Conservation (phyloP, 306 rosid species). For the Glycine latifolia region DNA sequence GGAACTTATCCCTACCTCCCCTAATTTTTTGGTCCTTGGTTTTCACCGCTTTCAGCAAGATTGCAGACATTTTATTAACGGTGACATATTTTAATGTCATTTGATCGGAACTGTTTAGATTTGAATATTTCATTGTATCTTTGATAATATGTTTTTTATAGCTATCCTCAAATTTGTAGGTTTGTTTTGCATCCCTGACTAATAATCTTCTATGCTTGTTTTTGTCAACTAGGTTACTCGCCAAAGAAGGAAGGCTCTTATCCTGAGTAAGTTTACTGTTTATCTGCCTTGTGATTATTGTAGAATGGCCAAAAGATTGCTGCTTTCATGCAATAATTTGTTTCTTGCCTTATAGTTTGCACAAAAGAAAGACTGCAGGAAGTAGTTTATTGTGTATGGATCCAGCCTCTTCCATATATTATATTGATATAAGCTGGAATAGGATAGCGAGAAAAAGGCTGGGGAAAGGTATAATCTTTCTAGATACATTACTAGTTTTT, state of each 20-base stretch:
- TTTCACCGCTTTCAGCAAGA: too few species aligned
- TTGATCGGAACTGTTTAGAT: constrained; percentile 18
- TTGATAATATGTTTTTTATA: not conserved
- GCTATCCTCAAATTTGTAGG: constrained; percentile 4
- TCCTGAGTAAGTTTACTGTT: not conserved
- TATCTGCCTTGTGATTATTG: constrained; percentile 16
- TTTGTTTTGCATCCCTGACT: constrained; percentile 30
- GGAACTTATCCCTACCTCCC: not conserved
- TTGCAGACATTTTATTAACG: not conserved
- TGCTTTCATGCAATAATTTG: not conserved
- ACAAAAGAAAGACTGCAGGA: not conserved
- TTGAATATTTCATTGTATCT: constrained; percentile 23
- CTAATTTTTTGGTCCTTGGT: too few species aligned
- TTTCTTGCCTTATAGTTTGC: not conserved
- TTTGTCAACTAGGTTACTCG: constrained; percentile 37
- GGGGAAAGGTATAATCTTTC: constrained; percentile 17
- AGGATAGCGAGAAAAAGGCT: not conserved
- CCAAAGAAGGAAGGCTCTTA: constrained; percentile 18
- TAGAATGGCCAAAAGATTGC: not conserved
- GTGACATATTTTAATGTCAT: constrained; percentile 9
- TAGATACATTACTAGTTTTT: not conserved
- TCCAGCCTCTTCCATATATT: not conserved
- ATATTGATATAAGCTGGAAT: not conserved
- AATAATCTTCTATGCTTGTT: constrained; percentile 7
- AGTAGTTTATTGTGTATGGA: constrained; percentile 2